These are phyloP conservation scores for Diaporthe caulivora DNA, from an alignment of 2,329 filamentous ascomycete species.

Conservation along the genomic window DNA sequence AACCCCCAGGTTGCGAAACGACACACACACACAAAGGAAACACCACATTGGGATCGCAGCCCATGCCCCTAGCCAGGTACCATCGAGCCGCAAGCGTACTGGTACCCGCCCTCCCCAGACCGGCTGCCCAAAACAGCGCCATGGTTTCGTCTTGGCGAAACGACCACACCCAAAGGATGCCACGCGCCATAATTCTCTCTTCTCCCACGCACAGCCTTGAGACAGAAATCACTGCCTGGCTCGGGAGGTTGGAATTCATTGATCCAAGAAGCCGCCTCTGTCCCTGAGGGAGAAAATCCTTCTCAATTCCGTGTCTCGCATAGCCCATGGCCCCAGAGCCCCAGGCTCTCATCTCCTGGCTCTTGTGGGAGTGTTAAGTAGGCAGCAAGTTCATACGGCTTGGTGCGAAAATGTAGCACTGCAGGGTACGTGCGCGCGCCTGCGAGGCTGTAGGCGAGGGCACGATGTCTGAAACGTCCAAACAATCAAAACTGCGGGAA, in stretches of 20 bases:
- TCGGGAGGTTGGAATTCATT: not conserved
- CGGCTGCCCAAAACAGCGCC: constrained; percentile 28
- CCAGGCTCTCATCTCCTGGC: not conserved
- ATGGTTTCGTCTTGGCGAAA: constrained; percentile 37
- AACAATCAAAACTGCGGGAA: not conserved
- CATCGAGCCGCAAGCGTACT: not conserved
- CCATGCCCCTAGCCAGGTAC: not conserved
- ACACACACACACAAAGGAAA: constrained; percentile 1
- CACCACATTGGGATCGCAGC: not conserved
- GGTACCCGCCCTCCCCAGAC: constrained; percentile 16
- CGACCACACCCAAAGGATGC: not conserved
- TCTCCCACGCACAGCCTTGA: not conserved
- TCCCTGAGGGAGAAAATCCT: too few relatives aligned
- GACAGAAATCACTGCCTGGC: not conserved
- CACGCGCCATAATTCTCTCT: not conserved
- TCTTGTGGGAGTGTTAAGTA: not conserved
- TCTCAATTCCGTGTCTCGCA: not conserved
- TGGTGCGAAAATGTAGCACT: not conserved
- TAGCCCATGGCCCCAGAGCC: not conserved
- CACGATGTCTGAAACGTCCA: constrained; percentile 11
- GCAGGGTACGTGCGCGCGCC: not conserved
- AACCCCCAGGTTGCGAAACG: not conserved
- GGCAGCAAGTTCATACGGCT: not conserved
- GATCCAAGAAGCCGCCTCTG: not conserved
- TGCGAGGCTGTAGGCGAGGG: not conserved